These are phyloP conservation scores for Kodamaea laetipori DNA, from an alignment of 805 yeast species.

Conservation along the genomic window DNA sequence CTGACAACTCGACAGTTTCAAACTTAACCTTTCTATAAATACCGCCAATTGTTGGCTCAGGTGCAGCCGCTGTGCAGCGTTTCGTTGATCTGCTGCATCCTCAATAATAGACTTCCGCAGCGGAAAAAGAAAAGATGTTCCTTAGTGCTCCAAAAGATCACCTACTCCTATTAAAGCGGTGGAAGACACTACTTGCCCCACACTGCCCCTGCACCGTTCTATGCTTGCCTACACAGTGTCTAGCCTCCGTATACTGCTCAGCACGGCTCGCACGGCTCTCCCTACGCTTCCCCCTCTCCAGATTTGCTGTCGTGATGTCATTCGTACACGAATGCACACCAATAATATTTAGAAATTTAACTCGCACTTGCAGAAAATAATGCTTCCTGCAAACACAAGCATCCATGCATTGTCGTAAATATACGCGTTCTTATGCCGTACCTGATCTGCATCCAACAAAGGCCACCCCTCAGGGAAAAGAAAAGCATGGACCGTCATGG, in stretches of 20 bases:
- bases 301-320: not conserved
- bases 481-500: too few relatives aligned
- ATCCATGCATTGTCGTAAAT: conserved; percentile 11
- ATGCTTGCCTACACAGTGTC: too few relatives aligned
- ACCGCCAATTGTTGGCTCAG: not conserved
- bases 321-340: not conserved
- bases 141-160: too few relatives aligned
- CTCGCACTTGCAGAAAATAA: not conserved
- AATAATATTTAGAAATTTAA: conserved; percentile 1
- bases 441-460: conserved; percentile 11
- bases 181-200: too few relatives aligned
- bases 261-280: too few relatives aligned
- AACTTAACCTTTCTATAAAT: not conserved
- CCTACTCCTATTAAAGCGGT: too few relatives aligned
- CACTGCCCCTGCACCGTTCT: too few relatives aligned
- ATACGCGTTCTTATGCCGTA: conserved; percentile 12
- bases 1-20: too few relatives aligned
- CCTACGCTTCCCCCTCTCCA: not conserved
- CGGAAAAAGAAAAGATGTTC: conserved; percentile 3
- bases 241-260: too few relatives aligned
- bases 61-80: conserved; percentile 2
- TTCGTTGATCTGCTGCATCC: conserved; percentile 6
- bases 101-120: conserved; percentile 6
- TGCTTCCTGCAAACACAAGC: not conserved
- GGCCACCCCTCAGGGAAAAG: conserved; percentile 1